Conservation (phyloP, 208 protist genomes). For the Crithidia fasciculata region DNA sequence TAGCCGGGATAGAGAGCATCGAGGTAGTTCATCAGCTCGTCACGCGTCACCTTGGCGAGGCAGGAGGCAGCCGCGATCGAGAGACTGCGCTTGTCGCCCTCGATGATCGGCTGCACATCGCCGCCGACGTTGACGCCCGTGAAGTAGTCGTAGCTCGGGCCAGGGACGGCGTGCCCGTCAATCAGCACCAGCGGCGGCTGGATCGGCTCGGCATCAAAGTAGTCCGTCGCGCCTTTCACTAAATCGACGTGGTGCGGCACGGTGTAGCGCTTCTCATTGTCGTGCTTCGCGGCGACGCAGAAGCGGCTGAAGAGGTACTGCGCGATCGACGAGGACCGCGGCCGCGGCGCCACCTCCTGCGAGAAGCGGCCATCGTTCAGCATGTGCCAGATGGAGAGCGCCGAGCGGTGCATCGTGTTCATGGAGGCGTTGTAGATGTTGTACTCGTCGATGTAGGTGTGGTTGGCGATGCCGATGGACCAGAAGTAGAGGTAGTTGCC, state of each 20-base stretch:
- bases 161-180: slow-evolving; percentile 82
- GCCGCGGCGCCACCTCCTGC: slow-evolving; percentile 74
- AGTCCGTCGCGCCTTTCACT: slow-evolving; percentile 64
- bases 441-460: slow-evolving; percentile 85
- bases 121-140: slow-evolving; percentile 64
- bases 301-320: slow-evolving; percentile 88
- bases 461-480: slow-evolving; percentile 89
- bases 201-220: slow-evolving; percentile 78
- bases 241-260: slow-evolving; percentile 74
- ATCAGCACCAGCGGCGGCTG: slow-evolving; percentile 88
- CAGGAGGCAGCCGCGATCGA: slow-evolving; percentile 89
- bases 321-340: slow-evolving; percentile 65
- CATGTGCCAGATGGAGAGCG: slow-evolving; percentile 82
- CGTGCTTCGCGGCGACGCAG: slow-evolving; percentile 72
- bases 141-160: slow-evolving; percentile 69
- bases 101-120: slow-evolving; percentile 81
- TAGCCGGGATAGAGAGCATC: slow-evolving; percentile 80
- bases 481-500: slow-evolving; percentile 91
- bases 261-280: slow-evolving; percentile 69
- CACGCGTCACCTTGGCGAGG: slow-evolving; percentile 88
- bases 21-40: slow-evolving; percentile 88
- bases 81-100: slow-evolving; percentile 87
- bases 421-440: slow-evolving; percentile 90
- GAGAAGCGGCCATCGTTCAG: slow-evolving; percentile 84
- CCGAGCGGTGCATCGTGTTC: slow-evolving; percentile 86